phyloP scores from a whole-genome alignment of 345 rosid species.

The Fremontodendron californicum region DNA sequence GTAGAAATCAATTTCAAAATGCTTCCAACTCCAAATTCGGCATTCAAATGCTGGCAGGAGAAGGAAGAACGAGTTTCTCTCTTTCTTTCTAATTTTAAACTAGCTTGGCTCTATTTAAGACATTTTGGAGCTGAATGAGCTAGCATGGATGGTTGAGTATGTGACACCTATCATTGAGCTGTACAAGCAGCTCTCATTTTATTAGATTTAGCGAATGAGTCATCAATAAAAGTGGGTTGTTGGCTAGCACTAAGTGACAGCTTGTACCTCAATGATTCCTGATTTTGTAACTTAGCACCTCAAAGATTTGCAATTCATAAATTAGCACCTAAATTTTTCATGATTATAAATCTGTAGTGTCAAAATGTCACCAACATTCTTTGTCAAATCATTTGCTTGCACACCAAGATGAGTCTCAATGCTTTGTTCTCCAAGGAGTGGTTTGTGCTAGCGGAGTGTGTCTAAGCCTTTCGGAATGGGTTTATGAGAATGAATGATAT shows the following conservation, averaged over 20 bases:
- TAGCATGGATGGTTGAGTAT: too few relatives aligned
- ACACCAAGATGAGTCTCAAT: not conserved
- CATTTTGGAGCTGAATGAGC: too few relatives aligned
- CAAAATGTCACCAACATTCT: not conserved
- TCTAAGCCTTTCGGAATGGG: not conserved
- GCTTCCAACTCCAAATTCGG: too few relatives aligned
- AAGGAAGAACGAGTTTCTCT: too few relatives aligned
- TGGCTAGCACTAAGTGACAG: not conserved
- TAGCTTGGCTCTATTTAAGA: too few relatives aligned
- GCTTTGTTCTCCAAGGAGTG: not conserved
- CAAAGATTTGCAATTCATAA: not conserved
- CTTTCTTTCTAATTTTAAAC: too few relatives aligned
- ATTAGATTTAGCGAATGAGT: too few relatives aligned
- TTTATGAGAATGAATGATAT: not conserved
- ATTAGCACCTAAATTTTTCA: not conserved
- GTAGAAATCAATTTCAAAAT: too few relatives aligned
- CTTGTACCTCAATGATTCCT: not conserved
- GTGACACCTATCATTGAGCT: too few relatives aligned
- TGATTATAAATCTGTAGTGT: not conserved
- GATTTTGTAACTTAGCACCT: not conserved
- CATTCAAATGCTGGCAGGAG: too few relatives aligned
- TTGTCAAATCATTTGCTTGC: not conserved
- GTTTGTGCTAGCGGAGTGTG: not conserved
- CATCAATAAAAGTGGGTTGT: not conserved
- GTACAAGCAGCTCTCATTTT: too few relatives aligned